Evolutionary conservation across 1,284 basidiomycete species (phyloP).

Genomic region (Blastosporella zonata): DNA sequence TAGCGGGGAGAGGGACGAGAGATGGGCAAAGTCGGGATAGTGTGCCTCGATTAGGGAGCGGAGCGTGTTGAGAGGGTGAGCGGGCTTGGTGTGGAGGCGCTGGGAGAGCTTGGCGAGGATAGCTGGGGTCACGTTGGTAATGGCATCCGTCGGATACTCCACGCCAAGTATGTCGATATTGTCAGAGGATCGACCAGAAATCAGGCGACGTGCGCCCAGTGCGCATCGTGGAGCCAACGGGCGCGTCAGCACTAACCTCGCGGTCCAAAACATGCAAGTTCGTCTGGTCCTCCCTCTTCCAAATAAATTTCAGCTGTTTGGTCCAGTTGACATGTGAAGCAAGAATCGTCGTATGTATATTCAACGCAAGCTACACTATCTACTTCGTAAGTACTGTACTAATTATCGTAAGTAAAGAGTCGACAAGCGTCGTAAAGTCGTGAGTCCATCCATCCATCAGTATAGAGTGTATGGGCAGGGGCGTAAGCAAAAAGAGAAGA

Average conservation of each 20-base stretch:
- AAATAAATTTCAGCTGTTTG: slow-evolving; percentile 14
- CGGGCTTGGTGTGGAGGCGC: slow-evolving; percentile 70
- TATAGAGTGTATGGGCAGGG: slow-evolving; percentile 13
- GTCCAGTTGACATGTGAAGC: slow-evolving; percentile 16
- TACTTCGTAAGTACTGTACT: slow-evolving; percentile 14
- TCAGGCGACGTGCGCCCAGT: slow-evolving; percentile 8
- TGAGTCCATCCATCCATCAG: slow-evolving; percentile 27
- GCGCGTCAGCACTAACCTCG: slow-evolving; percentile 12
- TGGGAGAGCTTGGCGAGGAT: slow-evolving; percentile 77
- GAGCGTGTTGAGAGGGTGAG: slow-evolving; percentile 87
- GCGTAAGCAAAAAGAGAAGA: slow-evolving; percentile 16
- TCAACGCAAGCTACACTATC: slow-evolving; percentile 28
- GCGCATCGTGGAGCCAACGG: slow-evolving; percentile 3
- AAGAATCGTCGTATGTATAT: slow-evolving; percentile 14
- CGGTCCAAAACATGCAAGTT: slow-evolving; percentile 14
- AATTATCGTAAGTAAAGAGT: slow-evolving; percentile 23
- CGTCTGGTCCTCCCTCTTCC: background rate
- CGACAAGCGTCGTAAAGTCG: slow-evolving; percentile 18
- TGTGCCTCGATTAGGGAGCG: slow-evolving; percentile 84
- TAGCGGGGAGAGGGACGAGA: slow-evolving; percentile 78
- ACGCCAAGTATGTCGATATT: slow-evolving; percentile 51
- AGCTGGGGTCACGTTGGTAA: slow-evolving; percentile 84
- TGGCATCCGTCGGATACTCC: slow-evolving; percentile 68
- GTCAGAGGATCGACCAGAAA: slow-evolving; percentile 17
- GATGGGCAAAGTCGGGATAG: slow-evolving; percentile 67